phyloP scores from a whole-genome alignment of 1,284 basidiomycete genomes.

The Cutaneotrichosporon dermatis region DNA sequence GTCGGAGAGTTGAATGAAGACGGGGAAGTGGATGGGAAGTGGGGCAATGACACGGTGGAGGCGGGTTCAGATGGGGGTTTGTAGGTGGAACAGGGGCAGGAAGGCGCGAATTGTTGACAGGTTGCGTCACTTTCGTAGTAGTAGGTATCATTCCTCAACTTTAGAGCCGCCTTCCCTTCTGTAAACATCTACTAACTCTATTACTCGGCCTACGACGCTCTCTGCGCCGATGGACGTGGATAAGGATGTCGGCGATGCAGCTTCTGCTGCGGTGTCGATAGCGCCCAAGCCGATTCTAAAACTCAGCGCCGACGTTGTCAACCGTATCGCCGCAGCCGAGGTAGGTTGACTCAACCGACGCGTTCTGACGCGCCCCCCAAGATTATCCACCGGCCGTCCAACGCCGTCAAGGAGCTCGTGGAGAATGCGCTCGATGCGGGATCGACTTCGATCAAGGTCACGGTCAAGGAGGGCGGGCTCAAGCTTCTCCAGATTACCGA shows the following conservation, averaged over 20 bases:
- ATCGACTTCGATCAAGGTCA: constrained; percentile 78
- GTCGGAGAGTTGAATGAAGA: neutral
- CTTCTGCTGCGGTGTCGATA: neutral
- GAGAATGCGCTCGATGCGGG: constrained; percentile 95
- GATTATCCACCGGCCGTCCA: constrained; percentile 95
- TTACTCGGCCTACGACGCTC: no score
- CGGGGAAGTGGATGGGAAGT: neutral
- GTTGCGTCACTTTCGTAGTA: no score
- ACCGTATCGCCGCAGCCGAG: constrained; percentile 61
- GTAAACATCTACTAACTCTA: no score
- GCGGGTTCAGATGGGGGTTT: no score
- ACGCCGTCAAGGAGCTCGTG: constrained; percentile 92
- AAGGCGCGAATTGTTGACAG: no score
- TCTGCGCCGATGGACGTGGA: neutral
- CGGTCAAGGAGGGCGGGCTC: constrained; percentile 91
- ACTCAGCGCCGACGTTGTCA: constrained; percentile 55
- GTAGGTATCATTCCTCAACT: no score
- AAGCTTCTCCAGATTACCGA: constrained; percentile 95
- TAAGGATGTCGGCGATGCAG: neutral
- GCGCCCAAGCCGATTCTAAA: constrained; percentile 44
- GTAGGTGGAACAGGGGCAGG: no score
- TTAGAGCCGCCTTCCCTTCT: no score
- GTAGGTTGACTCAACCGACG: constrained; percentile 33
- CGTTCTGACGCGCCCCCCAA: constrained; percentile 39
- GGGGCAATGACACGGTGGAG: no score